Percentiles rank a stretch among this genome's conserved stretches.
Conservation (phyloP, 345 rosid genomes). For the Populus euphratica region DNA sequence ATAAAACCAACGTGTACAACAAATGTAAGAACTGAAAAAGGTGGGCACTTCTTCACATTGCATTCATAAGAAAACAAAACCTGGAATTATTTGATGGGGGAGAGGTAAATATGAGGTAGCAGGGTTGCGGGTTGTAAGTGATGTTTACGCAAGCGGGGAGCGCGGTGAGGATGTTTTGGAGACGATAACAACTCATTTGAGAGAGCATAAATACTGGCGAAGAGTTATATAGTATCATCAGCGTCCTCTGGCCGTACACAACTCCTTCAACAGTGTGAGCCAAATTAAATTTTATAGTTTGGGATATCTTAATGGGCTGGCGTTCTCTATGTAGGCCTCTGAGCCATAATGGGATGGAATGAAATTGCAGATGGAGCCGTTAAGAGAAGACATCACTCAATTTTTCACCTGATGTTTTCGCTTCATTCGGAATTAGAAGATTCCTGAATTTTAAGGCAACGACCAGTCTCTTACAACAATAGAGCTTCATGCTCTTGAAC, state of each 20-base stretch:
- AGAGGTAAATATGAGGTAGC: neutral
- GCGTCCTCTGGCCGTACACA: neutral
- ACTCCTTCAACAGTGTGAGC: neutral
- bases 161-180: neutral
- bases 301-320: neutral
- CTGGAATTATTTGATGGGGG: neutral
- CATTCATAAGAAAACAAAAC: neutral
- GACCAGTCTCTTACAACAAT: neutral
- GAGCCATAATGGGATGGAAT: neutral
- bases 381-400: neutral
- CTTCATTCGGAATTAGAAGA: neutral
- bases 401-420: neutral
- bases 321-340: neutral
- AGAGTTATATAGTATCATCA: neutral
- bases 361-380: too few species aligned
- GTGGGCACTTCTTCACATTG: neutral
- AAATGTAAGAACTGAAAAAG: neutral
- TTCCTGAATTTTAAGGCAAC: neutral
- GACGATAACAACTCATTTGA: slow-evolving; percentile 1
- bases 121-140: neutral
- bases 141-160: neutral
- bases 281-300: too few species aligned
- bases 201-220: neutral
- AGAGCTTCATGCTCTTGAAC: neutral
- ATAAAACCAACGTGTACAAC: neutral